A percentile compares a stretch with the other conserved stretches of the same genome.
phyloP scores from a whole-genome alignment of 768 basidiomycete species.

The Zangia roseola region DNA sequence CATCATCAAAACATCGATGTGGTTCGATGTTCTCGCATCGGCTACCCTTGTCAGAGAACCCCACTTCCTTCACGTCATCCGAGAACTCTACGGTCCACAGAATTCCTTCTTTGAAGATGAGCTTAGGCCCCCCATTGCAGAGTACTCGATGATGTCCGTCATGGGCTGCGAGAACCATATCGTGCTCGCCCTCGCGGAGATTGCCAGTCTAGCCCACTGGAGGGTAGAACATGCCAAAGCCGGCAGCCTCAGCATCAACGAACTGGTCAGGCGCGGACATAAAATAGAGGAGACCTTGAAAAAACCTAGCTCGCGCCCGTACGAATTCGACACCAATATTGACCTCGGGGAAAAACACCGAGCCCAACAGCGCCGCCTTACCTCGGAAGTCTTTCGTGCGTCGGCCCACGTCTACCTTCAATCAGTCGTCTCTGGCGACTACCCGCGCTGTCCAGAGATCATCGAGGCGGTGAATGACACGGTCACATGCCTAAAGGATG shows the following conservation, averaged over 20 bases:
- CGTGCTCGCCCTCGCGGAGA: conserved; percentile 78
- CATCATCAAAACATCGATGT: conserved; percentile 80
- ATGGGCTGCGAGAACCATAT: conserved; percentile 86
- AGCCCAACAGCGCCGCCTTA: conserved; percentile 40
- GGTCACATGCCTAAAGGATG: conserved; percentile 43
- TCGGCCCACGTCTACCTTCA: conserved; percentile 75
- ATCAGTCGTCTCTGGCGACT: conserved; percentile 73
- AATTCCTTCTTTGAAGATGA: conserved; percentile 29
- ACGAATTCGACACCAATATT: background rate
- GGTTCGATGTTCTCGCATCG: conserved; percentile 84
- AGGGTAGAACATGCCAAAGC: conserved; percentile 43
- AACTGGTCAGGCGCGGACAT: conserved; percentile 53
- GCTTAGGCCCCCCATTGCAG: conserved; percentile 37
- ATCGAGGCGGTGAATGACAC: conserved; percentile 50
- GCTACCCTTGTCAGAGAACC: conserved; percentile 65
- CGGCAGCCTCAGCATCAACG: conserved; percentile 56
- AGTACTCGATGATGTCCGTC: conserved; percentile 72
- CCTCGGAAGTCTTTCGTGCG: conserved; percentile 68
- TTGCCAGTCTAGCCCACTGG: conserved; percentile 63
- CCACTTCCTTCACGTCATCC: conserved; percentile 54
- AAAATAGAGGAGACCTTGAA: conserved; percentile 46
- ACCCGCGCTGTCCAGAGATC: conserved; percentile 66
- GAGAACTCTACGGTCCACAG: conserved; percentile 46
- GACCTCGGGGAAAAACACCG: conserved; percentile 6
- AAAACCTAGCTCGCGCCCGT: conserved; percentile 10